These are phyloP conservation scores for Suillus clintonianus DNA, from an alignment of 768 basidiomycete species.

Conservation along the genomic window DNA sequence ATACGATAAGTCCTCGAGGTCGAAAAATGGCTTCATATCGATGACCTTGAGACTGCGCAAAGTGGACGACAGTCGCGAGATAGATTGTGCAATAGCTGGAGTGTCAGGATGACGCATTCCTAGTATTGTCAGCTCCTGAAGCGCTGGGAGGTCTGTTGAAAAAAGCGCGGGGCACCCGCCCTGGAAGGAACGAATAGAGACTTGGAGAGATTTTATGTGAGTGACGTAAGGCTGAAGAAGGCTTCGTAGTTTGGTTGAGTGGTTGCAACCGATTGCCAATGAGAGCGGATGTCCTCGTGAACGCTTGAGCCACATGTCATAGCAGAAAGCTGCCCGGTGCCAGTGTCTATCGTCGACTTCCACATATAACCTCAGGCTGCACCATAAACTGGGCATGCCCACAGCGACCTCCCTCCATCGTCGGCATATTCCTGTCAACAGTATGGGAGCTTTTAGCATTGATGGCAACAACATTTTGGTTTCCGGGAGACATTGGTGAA, in stretches of 20 bases:
- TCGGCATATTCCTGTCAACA: constrained; percentile 43
- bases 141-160: constrained; percentile 11
- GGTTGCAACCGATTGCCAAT: constrained; percentile 15
- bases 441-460: constrained; percentile 32
- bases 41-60: neutral
- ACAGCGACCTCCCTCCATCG: constrained; percentile 43
- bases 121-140: constrained; percentile 19
- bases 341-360: neutral
- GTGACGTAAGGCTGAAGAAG: constrained; percentile 21
- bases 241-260: neutral
- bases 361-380: constrained; percentile 39
- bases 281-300: constrained; percentile 20
- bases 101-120: neutral
- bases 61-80: constrained; percentile 1
- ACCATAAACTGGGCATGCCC: constrained; percentile 49
- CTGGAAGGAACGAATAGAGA: neutral
- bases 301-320: constrained; percentile 12
- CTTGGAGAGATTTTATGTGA: constrained; percentile 1
- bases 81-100: constrained; percentile 4
- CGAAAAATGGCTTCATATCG: constrained; percentile 1
- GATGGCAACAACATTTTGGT: neutral
- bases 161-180: neutral
- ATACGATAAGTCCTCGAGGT: constrained; percentile 3
- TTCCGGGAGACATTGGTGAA: constrained; percentile 36
- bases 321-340: constrained; percentile 16